Base-by-base conservation (phyloP, 495 filamentous ascomycete genomes). In the Podospora pseudocomata region DNA sequence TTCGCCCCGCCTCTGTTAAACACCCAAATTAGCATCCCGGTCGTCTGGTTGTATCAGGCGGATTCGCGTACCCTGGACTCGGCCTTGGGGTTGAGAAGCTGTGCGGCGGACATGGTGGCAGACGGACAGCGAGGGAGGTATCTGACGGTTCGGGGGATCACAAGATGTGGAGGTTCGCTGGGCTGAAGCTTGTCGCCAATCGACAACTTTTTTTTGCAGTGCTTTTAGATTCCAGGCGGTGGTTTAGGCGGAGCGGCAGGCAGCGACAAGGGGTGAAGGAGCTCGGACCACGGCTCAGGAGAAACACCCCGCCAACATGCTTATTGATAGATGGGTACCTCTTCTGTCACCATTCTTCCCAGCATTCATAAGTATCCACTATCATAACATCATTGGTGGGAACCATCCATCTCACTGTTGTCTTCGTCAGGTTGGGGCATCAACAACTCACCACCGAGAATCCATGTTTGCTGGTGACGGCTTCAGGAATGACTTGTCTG, bases 81-180 rank as follows among this genome's bases (percentile, higher is more conserved):
- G 73, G 95, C 95, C 82, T 98, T 98, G 44, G 94, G 94, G 78
- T 99, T 99, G 27, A 99, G 89, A 74, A 99, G 87, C 85, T 97
- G 94, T 65, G 95, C 93, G 68, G 95, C 95, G 75, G 92, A 92
- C 89, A 92, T 94, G 74, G 72, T 83, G 62, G 66, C 11, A 61
- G 65, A 70, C 60, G 62, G 44, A 70, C 65, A 66, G 55, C 49
- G 59, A 65, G 34, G 58, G 32, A 64, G 53, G 13, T 64, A 59
- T 69, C 56, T 57, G 63, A 56, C 57, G 26, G 66, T 65, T 57
- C 4, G 65, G 64, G 64, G 58, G 59, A 63, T 39, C 55, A 63
- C 65, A 32, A 27, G 58, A 26, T 53, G 66, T 67, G 64, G 67
- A 71, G 70, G 60, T 65, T 67, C 66, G 55, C 69, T 72, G 59